Conservation (phyloP, 2,329 filamentous ascomycete species). For the Microcera coccophila region DNA sequence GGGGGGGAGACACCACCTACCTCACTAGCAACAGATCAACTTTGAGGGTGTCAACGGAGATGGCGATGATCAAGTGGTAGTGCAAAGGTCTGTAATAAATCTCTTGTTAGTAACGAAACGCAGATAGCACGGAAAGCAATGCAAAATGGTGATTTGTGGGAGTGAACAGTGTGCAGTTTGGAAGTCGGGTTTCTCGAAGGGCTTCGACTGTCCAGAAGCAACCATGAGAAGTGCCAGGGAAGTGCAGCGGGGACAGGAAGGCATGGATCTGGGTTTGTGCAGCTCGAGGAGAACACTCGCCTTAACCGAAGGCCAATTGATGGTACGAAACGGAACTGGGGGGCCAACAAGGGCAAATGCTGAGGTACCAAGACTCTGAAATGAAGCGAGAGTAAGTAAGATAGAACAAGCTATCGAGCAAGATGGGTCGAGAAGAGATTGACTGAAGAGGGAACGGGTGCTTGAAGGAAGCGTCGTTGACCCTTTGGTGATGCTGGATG, state of each 20-base stretch:
- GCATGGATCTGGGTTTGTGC: not conserved
- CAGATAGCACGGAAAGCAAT: not conserved
- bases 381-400: constrained; percentile 57
- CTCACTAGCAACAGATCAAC: constrained; percentile 32
- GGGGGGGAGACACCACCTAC: too few species aligned
- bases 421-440: constrained; percentile 43
- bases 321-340: constrained; percentile 28
- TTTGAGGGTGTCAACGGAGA: constrained; percentile 28
- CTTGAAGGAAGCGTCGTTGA: constrained; percentile 41
- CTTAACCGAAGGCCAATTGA: constrained; percentile 28
- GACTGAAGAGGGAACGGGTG: constrained; percentile 27
- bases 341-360: constrained; percentile 38
- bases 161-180: not conserved
- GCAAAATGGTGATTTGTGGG: too few species aligned
- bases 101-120: not conserved
- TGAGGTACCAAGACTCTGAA: constrained; percentile 49
- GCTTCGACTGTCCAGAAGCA: not conserved
- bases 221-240: not conserved
- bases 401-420: constrained; percentile 59
- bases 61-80: constrained; percentile 28
- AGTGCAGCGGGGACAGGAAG: not conserved
- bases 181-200: not conserved
- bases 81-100: constrained; percentile 27
- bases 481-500: constrained; percentile 45
- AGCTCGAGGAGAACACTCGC: constrained; percentile 18